Conservation (phyloP, 305 asterid species). For the Rubia tinctorum region DNA sequence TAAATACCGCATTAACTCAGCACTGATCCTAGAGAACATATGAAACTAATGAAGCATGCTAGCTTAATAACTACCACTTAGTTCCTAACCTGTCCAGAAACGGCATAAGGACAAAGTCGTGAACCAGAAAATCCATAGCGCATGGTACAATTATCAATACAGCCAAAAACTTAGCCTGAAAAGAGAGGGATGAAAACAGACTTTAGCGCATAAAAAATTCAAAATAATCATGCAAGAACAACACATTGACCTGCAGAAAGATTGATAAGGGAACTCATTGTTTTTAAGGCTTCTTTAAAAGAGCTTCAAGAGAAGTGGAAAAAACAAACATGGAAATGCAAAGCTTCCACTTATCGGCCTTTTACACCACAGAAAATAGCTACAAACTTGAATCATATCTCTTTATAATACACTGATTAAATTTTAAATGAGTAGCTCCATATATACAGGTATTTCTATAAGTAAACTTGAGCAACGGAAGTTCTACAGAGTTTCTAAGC, state of each 20-base stretch:
- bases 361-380: not conserved
- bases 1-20: not conserved
- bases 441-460: not conserved
- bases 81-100: slow-evolving; percentile 84
- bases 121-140: slow-evolving; percentile 86
- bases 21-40: not conserved
- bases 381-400: not conserved
- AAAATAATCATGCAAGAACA: not conserved
- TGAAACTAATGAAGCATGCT: slow-evolving; percentile 13
- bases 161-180: slow-evolving; percentile 97
- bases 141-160: slow-evolving; percentile 77
- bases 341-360: not conserved
- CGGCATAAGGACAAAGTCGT: slow-evolving; percentile 90
- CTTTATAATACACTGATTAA: not conserved
- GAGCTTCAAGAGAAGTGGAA: not conserved
- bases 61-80: slow-evolving; percentile 15
- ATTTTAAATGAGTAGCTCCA: not conserved
- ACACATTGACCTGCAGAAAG: not conserved
- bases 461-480: not conserved
- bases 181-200: slow-evolving; percentile 24
- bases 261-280: not conserved
- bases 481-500: not conserved
- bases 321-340: not conserved
- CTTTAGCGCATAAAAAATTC: slow-evolving; percentile 1
- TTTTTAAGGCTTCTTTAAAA: not conserved